phyloP scores from a whole-genome alignment of 169 alveolate species.

The Miamiensis avidus region DNA sequence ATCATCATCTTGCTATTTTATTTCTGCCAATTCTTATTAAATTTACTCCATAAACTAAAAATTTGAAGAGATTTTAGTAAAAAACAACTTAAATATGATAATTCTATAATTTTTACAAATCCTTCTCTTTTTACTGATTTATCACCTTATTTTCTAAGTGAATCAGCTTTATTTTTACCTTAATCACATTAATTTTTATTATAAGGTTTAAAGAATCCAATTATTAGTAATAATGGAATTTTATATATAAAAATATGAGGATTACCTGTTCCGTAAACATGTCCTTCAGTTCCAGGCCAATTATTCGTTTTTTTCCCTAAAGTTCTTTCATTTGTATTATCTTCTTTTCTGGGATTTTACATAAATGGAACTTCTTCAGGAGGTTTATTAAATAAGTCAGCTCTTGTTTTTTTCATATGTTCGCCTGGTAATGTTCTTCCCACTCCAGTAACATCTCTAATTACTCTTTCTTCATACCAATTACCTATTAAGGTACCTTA shows the following conservation, averaged over 20 bases:
- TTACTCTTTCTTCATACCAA: constrained; percentile 68
- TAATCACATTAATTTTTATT: too few species aligned
- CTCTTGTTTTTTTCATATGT: constrained; percentile 33
- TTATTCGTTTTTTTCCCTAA: constrained; percentile 46
- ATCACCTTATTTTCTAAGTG: too few species aligned
- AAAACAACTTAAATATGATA: too few species aligned
- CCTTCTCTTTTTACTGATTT: background rate
- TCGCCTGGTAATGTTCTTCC: constrained; percentile 39
- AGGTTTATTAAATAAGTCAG: constrained; percentile 46
- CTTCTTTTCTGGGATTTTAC: constrained; percentile 13
- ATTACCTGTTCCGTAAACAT: constrained; percentile 52
- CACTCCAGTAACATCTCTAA: constrained; percentile 66
- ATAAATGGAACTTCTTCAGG: constrained; percentile 25
- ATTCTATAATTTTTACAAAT: background rate
- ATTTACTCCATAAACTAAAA: constrained; percentile 10
- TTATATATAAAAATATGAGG: too few species aligned
- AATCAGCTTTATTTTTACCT: too few species aligned
- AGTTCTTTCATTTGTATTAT: constrained; percentile 50
- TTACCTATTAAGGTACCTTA: constrained; percentile 64
- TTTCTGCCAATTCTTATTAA: constrained; percentile 43
- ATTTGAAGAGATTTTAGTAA: background rate
- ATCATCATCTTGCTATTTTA: constrained; percentile 42
- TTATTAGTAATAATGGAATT: too few species aligned
- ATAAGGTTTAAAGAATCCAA: too few species aligned
- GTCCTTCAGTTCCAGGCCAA: constrained; percentile 39